phyloP scores from a whole-genome alignment of 345 rosid genomes.

The Firmiana major region DNA sequence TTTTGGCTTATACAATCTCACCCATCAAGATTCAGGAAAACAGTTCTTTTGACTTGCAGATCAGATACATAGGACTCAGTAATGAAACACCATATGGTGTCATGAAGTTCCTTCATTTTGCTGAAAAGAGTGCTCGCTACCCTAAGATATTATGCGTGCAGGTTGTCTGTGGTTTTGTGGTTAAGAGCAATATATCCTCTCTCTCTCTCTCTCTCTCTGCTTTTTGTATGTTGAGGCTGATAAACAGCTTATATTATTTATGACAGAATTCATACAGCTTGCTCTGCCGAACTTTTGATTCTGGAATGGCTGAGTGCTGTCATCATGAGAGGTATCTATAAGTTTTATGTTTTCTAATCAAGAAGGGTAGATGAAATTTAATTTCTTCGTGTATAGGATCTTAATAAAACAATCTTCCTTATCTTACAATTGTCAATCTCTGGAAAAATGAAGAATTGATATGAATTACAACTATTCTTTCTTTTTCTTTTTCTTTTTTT shows the following conservation, averaged over 20 bases:
- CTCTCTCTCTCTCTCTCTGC: not conserved
- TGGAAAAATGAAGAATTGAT: not conserved
- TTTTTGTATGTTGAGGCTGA: slow-evolving; percentile 12
- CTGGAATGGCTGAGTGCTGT: slow-evolving; percentile 64
- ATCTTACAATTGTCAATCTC: not conserved
- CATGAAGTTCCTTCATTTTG: slow-evolving; percentile 50
- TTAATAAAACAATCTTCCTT: not conserved
- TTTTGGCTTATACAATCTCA: not conserved
- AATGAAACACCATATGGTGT: slow-evolving; percentile 63
- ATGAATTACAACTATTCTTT: not conserved
- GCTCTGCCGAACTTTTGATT: slow-evolving; percentile 58
- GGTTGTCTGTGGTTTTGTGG: slow-evolving; percentile 30
- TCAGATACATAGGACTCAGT: slow-evolving; percentile 57
- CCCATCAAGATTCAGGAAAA: not conserved
- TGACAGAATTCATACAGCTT: slow-evolving; percentile 50
- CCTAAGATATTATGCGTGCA: slow-evolving; percentile 48
- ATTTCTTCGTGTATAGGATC: not conserved
- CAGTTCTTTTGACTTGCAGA: slow-evolving; percentile 26
- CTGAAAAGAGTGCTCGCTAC: slow-evolving; percentile 32
- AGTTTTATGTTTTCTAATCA: not conserved
- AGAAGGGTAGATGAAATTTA: not conserved
- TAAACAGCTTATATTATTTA: slow-evolving; percentile 2
- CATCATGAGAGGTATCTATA: slow-evolving; percentile 52
- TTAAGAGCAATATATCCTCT: not conserved
- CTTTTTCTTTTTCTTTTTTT: not conserved